Evolutionary conservation across 169 alveolate species (phyloP).

Genomic region (Amoebophrya sp.): DNA sequence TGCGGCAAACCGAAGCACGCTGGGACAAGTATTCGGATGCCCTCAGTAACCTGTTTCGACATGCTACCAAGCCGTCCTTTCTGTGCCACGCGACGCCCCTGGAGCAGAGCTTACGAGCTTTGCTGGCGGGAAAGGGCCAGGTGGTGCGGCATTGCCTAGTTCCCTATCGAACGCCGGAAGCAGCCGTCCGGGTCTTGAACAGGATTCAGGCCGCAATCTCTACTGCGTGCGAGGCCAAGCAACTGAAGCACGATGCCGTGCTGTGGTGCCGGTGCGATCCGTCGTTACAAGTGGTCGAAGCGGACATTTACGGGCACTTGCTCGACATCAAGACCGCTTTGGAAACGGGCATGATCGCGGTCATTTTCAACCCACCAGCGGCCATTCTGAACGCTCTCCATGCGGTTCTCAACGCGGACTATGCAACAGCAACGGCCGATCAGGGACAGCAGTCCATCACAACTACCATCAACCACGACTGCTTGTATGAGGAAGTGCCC

Average conservation of each 20-base stretch:
- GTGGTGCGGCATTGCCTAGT: too few relatives aligned
- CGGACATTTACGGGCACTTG: not conserved
- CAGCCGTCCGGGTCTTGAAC: too few relatives aligned
- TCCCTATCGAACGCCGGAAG: too few relatives aligned
- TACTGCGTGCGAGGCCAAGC: too few relatives aligned
- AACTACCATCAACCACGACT: not conserved
- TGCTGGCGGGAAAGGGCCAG: too few relatives aligned
- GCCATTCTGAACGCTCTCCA: not conserved
- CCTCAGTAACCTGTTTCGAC: not conserved
- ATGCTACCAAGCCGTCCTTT: not conserved
- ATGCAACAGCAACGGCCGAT: not conserved
- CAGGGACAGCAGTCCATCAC: not conserved
- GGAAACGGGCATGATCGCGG: not conserved
- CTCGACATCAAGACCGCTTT: not conserved
- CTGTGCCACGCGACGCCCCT: not conserved
- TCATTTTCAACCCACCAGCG: not conserved
- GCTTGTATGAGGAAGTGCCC: not conserved
- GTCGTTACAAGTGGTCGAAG: too few relatives aligned
- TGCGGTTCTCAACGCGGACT: not conserved
- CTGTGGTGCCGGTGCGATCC: too few relatives aligned
- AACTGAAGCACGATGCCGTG: too few relatives aligned
- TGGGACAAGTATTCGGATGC: not conserved
- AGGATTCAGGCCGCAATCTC: too few relatives aligned
- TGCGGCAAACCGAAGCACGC: not conserved
- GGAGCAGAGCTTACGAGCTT: too few relatives aligned